phyloP scores from a whole-genome alignment of 2,329 filamentous ascomycete species.

The Periglandula ipomoeae region DNA sequence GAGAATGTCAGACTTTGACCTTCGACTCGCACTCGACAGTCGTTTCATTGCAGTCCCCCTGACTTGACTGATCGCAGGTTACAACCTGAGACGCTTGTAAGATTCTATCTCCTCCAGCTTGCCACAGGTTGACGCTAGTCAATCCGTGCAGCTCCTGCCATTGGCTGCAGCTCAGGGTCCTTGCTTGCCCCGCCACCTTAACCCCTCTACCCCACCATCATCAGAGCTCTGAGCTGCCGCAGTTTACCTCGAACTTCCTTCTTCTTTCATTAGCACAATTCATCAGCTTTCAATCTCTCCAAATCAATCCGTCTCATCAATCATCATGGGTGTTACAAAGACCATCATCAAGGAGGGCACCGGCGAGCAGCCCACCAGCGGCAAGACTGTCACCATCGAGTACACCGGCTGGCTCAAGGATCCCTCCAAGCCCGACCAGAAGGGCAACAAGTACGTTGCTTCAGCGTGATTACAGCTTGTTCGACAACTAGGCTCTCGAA shows the following conservation, averaged over 20 bases:
- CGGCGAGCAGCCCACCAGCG: conserved; percentile 48
- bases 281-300: not conserved
- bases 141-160: not conserved
- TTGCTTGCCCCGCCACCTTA: not conserved
- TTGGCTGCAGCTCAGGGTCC: not conserved
- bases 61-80: too few relatives aligned
- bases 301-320: not conserved
- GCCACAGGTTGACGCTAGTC: not conserved
- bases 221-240: not conserved
- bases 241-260: not conserved
- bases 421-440: conserved; percentile 44
- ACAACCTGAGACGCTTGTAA: not conserved
- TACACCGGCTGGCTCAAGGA: conserved; percentile 88
- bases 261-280: not conserved
- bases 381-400: conserved; percentile 75
- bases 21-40: too few relatives aligned
- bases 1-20: too few relatives aligned
- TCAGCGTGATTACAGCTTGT: not conserved
- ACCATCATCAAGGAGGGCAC: conserved; percentile 52
- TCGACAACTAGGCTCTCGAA: not conserved
- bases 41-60: too few relatives aligned
- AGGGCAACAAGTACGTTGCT: conserved; percentile 60
- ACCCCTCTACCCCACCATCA: conserved; percentile 1
- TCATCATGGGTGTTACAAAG: conserved; percentile 67
- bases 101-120: not conserved